phyloP scores from a whole-genome alignment of 2,329 filamentous ascomycete species.

The Colletotrichum gigasporum region DNA sequence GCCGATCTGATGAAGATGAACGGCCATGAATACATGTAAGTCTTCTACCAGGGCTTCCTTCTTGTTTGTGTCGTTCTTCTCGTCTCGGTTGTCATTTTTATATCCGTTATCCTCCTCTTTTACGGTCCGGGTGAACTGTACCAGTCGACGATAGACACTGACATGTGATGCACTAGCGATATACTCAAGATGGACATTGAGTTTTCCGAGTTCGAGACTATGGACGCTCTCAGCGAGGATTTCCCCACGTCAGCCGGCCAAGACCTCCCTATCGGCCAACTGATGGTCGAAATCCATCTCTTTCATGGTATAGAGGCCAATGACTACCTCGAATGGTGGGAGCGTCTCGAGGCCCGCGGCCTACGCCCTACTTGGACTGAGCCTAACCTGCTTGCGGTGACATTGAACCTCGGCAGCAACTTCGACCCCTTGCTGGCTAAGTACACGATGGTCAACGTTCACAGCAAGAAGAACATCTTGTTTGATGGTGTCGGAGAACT shows the following conservation, averaged over 20 bases:
- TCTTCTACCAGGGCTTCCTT: background rate
- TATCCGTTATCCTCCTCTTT: too few relatives aligned
- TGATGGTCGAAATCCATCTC: conserved; percentile 35
- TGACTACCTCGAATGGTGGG: conserved; percentile 36
- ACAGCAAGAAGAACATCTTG: conserved; percentile 31
- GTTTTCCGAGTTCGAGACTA: conserved; percentile 43
- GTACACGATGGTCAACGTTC: conserved; percentile 37
- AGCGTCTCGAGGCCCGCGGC: conserved; percentile 35
- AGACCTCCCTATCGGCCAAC: conserved; percentile 33
- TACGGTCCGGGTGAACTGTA: too few relatives aligned
- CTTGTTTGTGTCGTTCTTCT: too few relatives aligned
- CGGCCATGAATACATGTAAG: conserved; percentile 46
- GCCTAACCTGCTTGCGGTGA: conserved; percentile 36
- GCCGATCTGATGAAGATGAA: conserved; percentile 48
- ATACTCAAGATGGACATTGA: conserved; percentile 53
- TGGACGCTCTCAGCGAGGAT: conserved; percentile 37
- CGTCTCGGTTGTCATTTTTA: too few relatives aligned
- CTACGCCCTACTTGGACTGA: conserved; percentile 38
- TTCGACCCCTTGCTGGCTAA: conserved; percentile 34
- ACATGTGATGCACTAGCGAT: conserved; percentile 37
- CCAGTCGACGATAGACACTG: too few relatives aligned
- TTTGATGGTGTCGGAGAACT: conserved; percentile 11
- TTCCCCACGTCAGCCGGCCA: conserved; percentile 31
- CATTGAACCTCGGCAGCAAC: conserved; percentile 26
- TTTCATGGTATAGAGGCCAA: conserved; percentile 20